These are phyloP conservation scores for Hypoxylon fragiforme DNA, from an alignment of 495 filamentous ascomycete species.

Conservation along the genomic window DNA sequence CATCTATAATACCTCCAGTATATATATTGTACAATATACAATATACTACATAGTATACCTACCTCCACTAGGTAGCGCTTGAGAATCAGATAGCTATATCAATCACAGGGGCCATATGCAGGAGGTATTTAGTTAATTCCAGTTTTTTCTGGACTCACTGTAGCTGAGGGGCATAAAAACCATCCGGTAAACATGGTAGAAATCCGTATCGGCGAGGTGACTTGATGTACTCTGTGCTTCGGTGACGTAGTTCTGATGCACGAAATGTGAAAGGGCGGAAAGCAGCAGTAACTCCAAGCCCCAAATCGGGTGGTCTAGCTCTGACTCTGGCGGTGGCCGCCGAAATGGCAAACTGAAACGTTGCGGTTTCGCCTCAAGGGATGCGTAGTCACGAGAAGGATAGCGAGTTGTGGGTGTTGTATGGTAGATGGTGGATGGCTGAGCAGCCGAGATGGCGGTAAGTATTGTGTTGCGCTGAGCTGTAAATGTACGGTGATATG, in stretches of 20 bases:
- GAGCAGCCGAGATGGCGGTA: slow-evolving; percentile 32
- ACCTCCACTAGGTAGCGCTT: too few species aligned
- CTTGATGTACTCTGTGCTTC: neutral
- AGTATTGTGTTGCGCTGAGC: slow-evolving; percentile 31
- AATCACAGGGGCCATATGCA: neutral
- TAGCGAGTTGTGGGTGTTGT: slow-evolving; percentile 2
- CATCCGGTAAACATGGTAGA: too few species aligned
- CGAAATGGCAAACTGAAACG: neutral
- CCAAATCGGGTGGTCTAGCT: neutral
- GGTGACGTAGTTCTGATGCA: slow-evolving; percentile 30
- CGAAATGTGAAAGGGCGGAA: slow-evolving; percentile 26
- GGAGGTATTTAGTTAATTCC: too few species aligned
- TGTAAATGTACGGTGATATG: slow-evolving; percentile 27
- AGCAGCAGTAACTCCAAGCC: slow-evolving; percentile 1
- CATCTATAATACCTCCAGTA: too few species aligned
- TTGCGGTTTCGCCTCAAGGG: neutral
- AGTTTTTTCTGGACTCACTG: too few species aligned
- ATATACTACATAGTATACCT: too few species aligned
- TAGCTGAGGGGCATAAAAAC: too few species aligned
- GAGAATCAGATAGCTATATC: too few species aligned
- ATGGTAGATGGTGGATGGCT: slow-evolving; percentile 19
- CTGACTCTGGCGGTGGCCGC: slow-evolving; percentile 24
- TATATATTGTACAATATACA: too few species aligned
- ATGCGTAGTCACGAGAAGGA: slow-evolving; percentile 25
- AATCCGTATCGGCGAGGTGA: slow-evolving; percentile 9